A percentile compares a stretch with the other conserved stretches of the same genome.
phyloP scores from a whole-genome alignment of 352 stramenopile genomes.

The Saprolegnia parasitica region DNA sequence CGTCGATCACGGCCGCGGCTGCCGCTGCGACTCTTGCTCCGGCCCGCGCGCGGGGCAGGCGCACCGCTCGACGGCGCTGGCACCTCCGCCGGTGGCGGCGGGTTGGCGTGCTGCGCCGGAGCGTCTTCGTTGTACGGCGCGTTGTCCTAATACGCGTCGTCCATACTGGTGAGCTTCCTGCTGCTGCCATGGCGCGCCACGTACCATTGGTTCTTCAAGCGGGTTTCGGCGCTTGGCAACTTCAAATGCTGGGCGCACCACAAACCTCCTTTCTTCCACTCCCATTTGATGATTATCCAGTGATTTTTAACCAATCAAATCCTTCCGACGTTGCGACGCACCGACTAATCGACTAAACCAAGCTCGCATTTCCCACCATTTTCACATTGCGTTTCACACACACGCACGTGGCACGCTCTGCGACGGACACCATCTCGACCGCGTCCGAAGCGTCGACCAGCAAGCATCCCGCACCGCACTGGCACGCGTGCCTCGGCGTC shows the following conservation, averaged over 20 bases:
- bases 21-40: constrained; percentile 20
- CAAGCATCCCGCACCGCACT: no score
- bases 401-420: no score
- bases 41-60: background rate
- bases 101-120: background rate
- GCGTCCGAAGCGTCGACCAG: no score
- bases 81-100: background rate
- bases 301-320: constrained; percentile 18
- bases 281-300: constrained; percentile 2
- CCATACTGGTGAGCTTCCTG: background rate
- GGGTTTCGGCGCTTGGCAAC: background rate
- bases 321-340: background rate
- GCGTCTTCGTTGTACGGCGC: background rate
- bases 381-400: no score
- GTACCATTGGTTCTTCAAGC: constrained; percentile 7
- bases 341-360: background rate
- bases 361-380: background rate
- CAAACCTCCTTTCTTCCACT: constrained; percentile 11
- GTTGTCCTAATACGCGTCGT: background rate
- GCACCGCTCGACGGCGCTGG: background rate
- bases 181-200: background rate
- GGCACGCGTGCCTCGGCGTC: no score
- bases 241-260: constrained; percentile 9
- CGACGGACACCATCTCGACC: no score
- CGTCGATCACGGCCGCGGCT: constrained; percentile 21